phyloP scores from a whole-genome alignment of 1,139 yeast genomes.

The Williopsis jadinii region DNA sequence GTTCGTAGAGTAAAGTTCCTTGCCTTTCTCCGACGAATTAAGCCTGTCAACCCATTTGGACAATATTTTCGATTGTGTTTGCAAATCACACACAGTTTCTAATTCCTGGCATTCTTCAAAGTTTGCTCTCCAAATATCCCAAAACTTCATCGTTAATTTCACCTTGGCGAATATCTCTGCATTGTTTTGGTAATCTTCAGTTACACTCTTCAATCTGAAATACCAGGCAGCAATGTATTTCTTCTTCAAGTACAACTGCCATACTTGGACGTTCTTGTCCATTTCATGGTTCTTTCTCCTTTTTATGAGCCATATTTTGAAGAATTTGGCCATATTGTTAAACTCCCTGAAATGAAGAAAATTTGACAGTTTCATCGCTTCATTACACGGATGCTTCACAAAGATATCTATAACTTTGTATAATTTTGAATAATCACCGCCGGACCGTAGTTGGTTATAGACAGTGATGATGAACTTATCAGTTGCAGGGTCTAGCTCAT shows the following conservation, averaged over 20 bases:
- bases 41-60: slow-evolving; percentile 11
- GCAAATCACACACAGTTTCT: slow-evolving; percentile 32
- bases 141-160: slow-evolving; percentile 10
- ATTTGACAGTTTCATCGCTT: slow-evolving; percentile 19
- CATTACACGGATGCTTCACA: slow-evolving; percentile 14
- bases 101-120: slow-evolving; percentile 10
- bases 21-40: slow-evolving; percentile 4
- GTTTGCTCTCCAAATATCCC: slow-evolving; percentile 16
- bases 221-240: slow-evolving; percentile 10
- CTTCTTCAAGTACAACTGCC: slow-evolving; percentile 12
- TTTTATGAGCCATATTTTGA: slow-evolving; percentile 16
- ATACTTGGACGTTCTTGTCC: slow-evolving; percentile 9
- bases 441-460: slow-evolving; percentile 13
- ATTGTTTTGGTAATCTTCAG: slow-evolving; percentile 15
- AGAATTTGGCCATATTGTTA: slow-evolving; percentile 1
- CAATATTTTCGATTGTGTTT: slow-evolving; percentile 18
- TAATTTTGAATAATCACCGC: slow-evolving; percentile 5
- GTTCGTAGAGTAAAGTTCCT: slow-evolving; percentile 2
- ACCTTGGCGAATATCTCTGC: slow-evolving; percentile 13
- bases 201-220: slow-evolving; percentile 8
- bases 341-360: slow-evolving; percentile 11
- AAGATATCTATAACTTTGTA: slow-evolving; percentile 15
- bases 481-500: slow-evolving; percentile 9
- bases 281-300: slow-evolving; percentile 13
- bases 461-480: slow-evolving; percentile 19